Conservation (phyloP, 2,329 filamentous ascomycete genomes). For the Scedosporium boydii region DNA sequence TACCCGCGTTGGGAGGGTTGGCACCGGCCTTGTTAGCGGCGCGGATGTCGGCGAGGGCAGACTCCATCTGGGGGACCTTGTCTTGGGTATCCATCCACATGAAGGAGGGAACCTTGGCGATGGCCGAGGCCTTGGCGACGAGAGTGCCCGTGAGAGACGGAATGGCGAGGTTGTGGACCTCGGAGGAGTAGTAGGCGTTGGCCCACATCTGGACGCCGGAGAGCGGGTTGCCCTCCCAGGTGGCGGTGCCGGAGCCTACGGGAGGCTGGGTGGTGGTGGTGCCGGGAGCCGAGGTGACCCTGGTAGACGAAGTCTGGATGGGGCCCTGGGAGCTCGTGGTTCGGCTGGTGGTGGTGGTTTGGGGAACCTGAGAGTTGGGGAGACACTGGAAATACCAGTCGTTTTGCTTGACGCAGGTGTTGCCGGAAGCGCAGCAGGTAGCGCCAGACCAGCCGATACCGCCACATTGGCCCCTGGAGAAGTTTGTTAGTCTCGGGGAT, state of each 20-base stretch:
- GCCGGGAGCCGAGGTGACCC: conserved; percentile 8
- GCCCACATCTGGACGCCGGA: conserved; percentile 40
- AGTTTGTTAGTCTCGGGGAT: neutral
- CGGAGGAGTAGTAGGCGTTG: conserved; percentile 45
- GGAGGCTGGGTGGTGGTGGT: conserved; percentile 17
- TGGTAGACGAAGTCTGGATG: conserved; percentile 11
- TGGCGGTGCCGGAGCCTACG: conserved; percentile 23
- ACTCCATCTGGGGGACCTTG: conserved; percentile 36
- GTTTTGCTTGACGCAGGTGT: conserved; percentile 7
- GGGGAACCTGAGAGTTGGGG: neutral
- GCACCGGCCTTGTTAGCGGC: conserved; percentile 24
- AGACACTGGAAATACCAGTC: conserved; percentile 10
- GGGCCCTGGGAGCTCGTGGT: conserved; percentile 16
- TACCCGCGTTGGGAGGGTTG: conserved; percentile 29
- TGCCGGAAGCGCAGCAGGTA: conserved; percentile 6
- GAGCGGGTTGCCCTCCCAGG: conserved; percentile 43
- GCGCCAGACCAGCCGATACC: conserved; percentile 6
- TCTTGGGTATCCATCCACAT: conserved; percentile 43
- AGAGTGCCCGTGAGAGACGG: conserved; percentile 49
- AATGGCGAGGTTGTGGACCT: conserved; percentile 47
- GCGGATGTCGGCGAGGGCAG: conserved; percentile 34
- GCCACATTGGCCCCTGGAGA: conserved; percentile 7
- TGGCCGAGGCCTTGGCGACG: conserved; percentile 40
- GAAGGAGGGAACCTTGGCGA: conserved; percentile 42
- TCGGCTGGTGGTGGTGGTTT: conserved; percentile 9